Evolutionary conservation across 345 rosid species (phyloP).

Genomic region (Trapa bicornis): DNA sequence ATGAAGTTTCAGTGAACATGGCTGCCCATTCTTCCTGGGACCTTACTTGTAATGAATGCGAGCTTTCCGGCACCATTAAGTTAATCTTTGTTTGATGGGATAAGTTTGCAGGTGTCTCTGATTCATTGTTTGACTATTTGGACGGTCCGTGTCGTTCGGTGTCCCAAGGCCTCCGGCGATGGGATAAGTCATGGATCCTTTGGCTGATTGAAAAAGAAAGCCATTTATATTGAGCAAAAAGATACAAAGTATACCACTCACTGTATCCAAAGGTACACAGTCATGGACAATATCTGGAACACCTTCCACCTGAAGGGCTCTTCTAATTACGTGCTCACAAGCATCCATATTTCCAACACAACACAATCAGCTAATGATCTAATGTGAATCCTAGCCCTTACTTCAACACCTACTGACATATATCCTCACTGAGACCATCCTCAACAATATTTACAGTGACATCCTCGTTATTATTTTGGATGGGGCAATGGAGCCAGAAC

Average conservation of each 20-base stretch:
- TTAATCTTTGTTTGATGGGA: too few species aligned
- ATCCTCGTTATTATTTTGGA: not conserved
- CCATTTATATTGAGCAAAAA: not conserved
- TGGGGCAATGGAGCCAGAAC: not conserved
- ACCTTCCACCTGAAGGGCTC: conserved; percentile 2
- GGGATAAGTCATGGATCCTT: not conserved
- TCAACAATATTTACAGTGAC: not conserved
- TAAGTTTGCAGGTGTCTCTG: too few species aligned
- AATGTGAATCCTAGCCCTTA: not conserved
- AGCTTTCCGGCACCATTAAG: too few species aligned
- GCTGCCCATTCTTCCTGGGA: too few species aligned
- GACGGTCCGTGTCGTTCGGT: too few species aligned
- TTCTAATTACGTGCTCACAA: not conserved
- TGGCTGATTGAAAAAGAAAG: not conserved
- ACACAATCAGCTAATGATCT: not conserved
- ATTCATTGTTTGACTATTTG: too few species aligned
- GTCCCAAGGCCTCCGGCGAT: too few species aligned
- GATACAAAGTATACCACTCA: too few species aligned
- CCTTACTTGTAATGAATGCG: too few species aligned
- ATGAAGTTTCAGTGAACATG: too few species aligned
- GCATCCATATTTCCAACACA: not conserved
- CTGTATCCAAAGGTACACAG: not conserved
- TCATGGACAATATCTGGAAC: not conserved
- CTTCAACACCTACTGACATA: not conserved
- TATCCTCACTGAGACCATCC: not conserved